A percentile compares a stretch with the other conserved stretches of the same genome.
Evolutionary conservation across 352 stramenopile species (phyloP).

Genomic region (Pythium aquatile): DNA sequence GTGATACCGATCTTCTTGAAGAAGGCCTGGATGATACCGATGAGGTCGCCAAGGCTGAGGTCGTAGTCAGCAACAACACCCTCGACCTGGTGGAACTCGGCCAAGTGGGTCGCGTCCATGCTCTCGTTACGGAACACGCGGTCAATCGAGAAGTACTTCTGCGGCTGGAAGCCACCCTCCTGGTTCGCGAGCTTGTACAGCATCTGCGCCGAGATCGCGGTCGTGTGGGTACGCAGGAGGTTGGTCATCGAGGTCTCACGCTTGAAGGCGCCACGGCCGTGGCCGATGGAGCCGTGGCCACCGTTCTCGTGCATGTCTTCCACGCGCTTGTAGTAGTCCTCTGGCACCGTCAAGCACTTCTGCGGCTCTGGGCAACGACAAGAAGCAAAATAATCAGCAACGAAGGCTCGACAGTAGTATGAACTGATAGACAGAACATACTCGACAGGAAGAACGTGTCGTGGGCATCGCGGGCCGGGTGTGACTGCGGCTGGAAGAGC

Average conservation of each 20-base stretch:
- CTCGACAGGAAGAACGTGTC: constrained; percentile 99
- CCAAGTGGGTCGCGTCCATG: constrained; percentile 99
- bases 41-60: constrained; percentile 97
- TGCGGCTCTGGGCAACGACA: constrained; percentile 47
- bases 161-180: constrained; percentile 95
- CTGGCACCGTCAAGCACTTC: constrained; percentile 87
- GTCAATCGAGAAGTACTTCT: constrained; percentile 99
- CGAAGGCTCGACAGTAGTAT: not conserved
- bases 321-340: constrained; percentile 99
- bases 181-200: constrained; percentile 97
- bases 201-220: constrained; percentile 98
- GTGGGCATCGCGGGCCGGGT: constrained; percentile 98
- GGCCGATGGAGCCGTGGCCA: constrained; percentile 94
- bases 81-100: constrained; percentile 99
- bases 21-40: constrained; percentile 99
- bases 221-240: constrained; percentile 99
- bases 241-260: constrained; percentile 98
- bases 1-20: constrained; percentile 98
- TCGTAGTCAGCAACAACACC: constrained; percentile 98
- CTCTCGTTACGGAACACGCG: constrained; percentile 99
- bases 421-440: constrained; percentile 28
- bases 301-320: constrained; percentile 98
- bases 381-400: not conserved
- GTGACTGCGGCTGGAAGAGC: constrained; percentile 99
- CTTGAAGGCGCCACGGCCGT: constrained; percentile 86